Evolutionary conservation across 2,329 filamentous ascomycete species (phyloP).

Genomic region (Neonectria ditissima): DNA sequence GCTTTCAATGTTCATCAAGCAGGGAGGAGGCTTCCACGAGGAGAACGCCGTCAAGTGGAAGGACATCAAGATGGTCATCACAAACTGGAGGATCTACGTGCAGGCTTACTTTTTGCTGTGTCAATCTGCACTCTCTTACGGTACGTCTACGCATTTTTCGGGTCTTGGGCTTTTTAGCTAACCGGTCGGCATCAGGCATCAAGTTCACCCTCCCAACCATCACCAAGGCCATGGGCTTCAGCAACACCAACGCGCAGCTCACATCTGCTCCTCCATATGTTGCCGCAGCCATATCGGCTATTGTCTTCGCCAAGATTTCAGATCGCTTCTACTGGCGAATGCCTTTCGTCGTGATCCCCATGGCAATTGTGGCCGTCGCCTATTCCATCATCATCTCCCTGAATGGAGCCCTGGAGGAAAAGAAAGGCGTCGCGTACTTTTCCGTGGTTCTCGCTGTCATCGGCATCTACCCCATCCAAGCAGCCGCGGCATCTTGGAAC

Average conservation of each 20-base stretch:
- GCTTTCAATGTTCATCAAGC: constrained; percentile 48
- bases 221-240: constrained; percentile 43
- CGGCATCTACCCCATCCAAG: constrained; percentile 40
- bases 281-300: constrained; percentile 71
- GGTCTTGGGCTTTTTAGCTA: rapidly evolving
- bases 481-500: constrained; percentile 40
- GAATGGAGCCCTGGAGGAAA: constrained; percentile 31
- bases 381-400: constrained; percentile 40
- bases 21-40: constrained; percentile 45
- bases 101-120: constrained; percentile 46
- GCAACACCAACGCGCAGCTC: constrained; percentile 45
- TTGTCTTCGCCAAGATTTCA: constrained; percentile 72
- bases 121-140: constrained; percentile 44
- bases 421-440: constrained; percentile 39
- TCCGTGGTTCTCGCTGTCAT: constrained; percentile 36
- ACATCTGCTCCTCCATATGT: constrained; percentile 71
- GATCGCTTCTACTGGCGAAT: constrained; percentile 65
- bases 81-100: constrained; percentile 48
- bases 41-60: constrained; percentile 37
- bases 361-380: constrained; percentile 35
- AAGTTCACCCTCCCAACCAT: constrained; percentile 45
- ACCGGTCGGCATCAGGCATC: constrained; percentile 25
- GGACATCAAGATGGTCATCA: constrained; percentile 44
- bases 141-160: constrained; percentile 14
- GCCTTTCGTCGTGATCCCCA: constrained; percentile 39